These are phyloP conservation scores for Penicillium riverlandense DNA, from an alignment of 495 filamentous ascomycete species.

Conservation along the genomic window DNA sequence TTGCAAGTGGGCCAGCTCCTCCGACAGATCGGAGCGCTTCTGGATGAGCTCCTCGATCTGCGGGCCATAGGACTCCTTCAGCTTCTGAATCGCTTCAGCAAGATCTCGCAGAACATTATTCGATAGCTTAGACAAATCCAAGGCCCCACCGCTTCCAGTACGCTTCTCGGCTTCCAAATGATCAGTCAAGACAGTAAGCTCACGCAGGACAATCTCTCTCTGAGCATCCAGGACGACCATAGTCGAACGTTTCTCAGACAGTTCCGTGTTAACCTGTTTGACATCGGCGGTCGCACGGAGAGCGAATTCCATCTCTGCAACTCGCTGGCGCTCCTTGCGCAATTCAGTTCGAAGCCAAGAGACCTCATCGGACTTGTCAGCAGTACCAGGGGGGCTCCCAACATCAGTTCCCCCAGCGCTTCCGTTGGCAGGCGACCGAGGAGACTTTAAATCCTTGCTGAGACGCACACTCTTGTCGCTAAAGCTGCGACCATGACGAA, in stretches of 20 bases:
- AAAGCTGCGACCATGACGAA: constrained; percentile 87
- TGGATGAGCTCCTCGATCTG: constrained; percentile 80
- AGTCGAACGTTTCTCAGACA: constrained; percentile 90
- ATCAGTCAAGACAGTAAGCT: constrained; percentile 82
- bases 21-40: constrained; percentile 70
- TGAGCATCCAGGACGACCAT: constrained; percentile 94
- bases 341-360: constrained; percentile 69
- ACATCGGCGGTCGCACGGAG: constrained; percentile 68
- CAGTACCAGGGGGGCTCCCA: constrained; percentile 62
- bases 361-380: constrained; percentile 65
- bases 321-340: constrained; percentile 69
- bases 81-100: constrained; percentile 73
- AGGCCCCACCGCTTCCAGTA: constrained; percentile 49
- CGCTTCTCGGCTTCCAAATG: constrained; percentile 62
- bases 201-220: constrained; percentile 88
- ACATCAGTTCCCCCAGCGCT: constrained; percentile 56
- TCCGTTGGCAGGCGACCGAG: constrained; percentile 66
- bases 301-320: constrained; percentile 73
- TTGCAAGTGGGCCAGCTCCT: constrained; percentile 72
- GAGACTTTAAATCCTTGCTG: constrained; percentile 51
- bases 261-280: constrained; percentile 74
- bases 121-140: constrained; percentile 70
- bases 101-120: constrained; percentile 83
- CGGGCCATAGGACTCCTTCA: constrained; percentile 72
- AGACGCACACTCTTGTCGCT: constrained; percentile 58